These are phyloP conservation scores for Nannizziopsis arthrosporioides DNA, from an alignment of 2,329 filamentous ascomycete species.

Conservation along the genomic window DNA sequence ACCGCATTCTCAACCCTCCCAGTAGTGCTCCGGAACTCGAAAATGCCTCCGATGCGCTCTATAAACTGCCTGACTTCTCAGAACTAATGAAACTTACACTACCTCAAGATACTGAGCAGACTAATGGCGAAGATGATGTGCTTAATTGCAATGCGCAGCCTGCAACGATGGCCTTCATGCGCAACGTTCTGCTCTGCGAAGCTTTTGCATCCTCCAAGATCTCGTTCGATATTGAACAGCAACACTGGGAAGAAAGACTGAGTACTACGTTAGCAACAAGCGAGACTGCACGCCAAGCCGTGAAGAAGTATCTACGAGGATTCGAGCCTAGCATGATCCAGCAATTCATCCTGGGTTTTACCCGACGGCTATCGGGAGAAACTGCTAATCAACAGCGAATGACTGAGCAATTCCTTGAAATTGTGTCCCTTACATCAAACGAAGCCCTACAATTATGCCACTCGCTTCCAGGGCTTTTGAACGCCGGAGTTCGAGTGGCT, in stretches of 20 bases:
- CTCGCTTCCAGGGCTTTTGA: neutral
- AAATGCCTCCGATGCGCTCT: constrained; percentile 24
- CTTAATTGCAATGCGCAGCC: constrained; percentile 47
- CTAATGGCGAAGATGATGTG: constrained; percentile 25
- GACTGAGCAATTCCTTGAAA: constrained; percentile 42
- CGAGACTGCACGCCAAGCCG: constrained; percentile 50
- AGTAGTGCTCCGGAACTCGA: constrained; percentile 30
- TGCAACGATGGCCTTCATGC: constrained; percentile 58
- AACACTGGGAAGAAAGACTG: constrained; percentile 74
- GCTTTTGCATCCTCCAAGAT: constrained; percentile 38
- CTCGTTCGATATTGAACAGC: constrained; percentile 46
- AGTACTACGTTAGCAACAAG: constrained; percentile 62
- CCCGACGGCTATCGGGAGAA: constrained; percentile 32
- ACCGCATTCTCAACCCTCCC: constrained; percentile 47
- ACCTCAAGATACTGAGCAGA: neutral
- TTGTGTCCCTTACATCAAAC: constrained; percentile 46
- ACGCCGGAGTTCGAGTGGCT: neutral
- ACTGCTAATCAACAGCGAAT: constrained; percentile 34
- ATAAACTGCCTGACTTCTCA: constrained; percentile 30
- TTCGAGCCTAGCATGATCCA: constrained; percentile 29
- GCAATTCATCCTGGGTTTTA: constrained; percentile 34
- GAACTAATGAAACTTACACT: constrained; percentile 23
- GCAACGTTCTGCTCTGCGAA: constrained; percentile 49
- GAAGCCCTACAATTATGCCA: constrained; percentile 40
- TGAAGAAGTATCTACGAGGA: constrained; percentile 25